Base-by-base conservation (phyloP, 331 rosid genomes). In the Cydonia oblonga region DNA sequence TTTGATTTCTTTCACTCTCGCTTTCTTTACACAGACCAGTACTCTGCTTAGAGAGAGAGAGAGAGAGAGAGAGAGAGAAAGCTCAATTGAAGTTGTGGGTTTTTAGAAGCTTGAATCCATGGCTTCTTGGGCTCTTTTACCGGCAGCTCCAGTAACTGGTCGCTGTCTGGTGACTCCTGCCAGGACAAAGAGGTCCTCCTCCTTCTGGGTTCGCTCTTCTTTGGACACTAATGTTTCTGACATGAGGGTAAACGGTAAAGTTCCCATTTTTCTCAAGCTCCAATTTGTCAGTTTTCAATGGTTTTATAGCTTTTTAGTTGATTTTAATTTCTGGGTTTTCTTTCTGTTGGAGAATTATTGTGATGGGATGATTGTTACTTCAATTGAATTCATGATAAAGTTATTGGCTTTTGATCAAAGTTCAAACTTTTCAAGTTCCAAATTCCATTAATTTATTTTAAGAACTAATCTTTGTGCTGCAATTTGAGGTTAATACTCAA, bases 171-270 rank as follows among this genome's bases (percentile, higher is more conserved):
- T 70, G 64, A 33, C 71, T 56, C 72, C 72, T 56, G 59, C 35
- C 7, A 89, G 80, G 74, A 56, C 54, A 24, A 84, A 22, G 51
- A 84, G 73, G 71, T 56, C 73, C n/a, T 75, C 68, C 29, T 60
- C 76, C 44, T 25, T 20, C 40, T 81, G 81, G 14, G 77, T 91
- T 84, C 84, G 91, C 26, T 88, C 89, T 54, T 95, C 99, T 74
- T 83, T 95, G 76, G 99, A 95, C 11, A 22, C 86, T n/a, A 84
- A 85, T 83, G 91, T 95, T 77, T 91, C 99, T 54, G 96, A 91
- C 71, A 95, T 95, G 99, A 87, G 91, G 74, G 72, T 78, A 16
- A 95, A 91, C 24, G 99, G 97, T 95, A 80, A 70, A 73, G 69
- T 15, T 61, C 16, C 22, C 26, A 1, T 15, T 44, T 22, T 51